These are phyloP conservation scores for Kodamaea sp. DNA, from an alignment of 1,139 yeast species.

Conservation along the genomic window DNA sequence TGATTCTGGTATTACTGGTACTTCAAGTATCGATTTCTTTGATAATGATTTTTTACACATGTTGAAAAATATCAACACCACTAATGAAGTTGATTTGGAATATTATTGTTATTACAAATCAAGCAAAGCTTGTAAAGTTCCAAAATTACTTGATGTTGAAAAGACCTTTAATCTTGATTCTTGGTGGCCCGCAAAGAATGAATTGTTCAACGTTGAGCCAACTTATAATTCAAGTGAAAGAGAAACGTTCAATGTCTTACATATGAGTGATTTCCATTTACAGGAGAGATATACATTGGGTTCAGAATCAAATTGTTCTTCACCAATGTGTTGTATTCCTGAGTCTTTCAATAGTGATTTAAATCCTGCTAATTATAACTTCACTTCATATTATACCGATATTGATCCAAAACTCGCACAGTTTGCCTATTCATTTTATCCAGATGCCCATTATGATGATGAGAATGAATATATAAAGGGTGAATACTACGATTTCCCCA, in stretches of 20 bases:
- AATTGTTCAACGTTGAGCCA: conserved; percentile 24
- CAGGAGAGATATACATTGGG: conserved; percentile 56
- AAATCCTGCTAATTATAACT: conserved; percentile 26
- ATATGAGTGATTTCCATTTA: conserved; percentile 62
- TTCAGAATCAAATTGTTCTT: conserved; percentile 58
- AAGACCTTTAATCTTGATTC: conserved; percentile 23
- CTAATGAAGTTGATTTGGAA: conserved; percentile 35
- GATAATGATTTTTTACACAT: conserved; percentile 41
- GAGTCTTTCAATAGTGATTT: conserved; percentile 33
- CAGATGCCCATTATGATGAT: conserved; percentile 36
- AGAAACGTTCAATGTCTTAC: conserved; percentile 55
- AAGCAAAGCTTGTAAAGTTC: conserved; percentile 25
- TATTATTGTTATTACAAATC: conserved; percentile 33
- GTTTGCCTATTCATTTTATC: conserved; percentile 29
- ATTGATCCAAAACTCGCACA: conserved; percentile 17
- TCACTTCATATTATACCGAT: conserved; percentile 24
- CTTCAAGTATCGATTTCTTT: conserved; percentile 30
- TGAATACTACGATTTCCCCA: conserved; percentile 35
- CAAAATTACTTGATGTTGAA: conserved; percentile 28
- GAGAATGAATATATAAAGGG: conserved; percentile 39
- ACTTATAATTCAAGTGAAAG: conserved; percentile 16
- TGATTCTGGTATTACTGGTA: conserved; percentile 23
- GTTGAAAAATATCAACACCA: conserved; percentile 32
- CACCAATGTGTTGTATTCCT: conserved; percentile 48
- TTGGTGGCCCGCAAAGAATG: conserved; percentile 33